Evolutionary conservation across 306 rosid genomes (phyloP), one percentile per base, ranked within the genome.

Genomic region (Rosa chinensis): DNA sequence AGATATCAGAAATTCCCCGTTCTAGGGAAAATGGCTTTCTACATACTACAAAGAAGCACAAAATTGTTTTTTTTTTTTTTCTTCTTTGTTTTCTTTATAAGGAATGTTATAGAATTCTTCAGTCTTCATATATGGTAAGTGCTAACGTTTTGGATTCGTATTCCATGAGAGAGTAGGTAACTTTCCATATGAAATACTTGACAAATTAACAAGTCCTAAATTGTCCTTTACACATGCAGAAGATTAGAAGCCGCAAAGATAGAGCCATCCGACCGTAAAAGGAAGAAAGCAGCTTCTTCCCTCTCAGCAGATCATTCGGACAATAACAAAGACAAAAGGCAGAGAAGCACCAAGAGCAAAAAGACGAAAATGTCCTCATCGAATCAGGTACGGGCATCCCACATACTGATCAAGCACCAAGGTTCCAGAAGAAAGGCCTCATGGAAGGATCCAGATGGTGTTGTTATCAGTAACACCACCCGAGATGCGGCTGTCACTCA

Each of bases 401-500:
- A 95, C 87, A 91, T 95, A 83, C 85, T 95, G 83, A 89, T 95
- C 76, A 95, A 95, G 87, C 97, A 95, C 77, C 89, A 93, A 79
- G 99, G 96, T 10, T 95, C 99, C 13, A 83, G 99, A 72, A 83
- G 99, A 59, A 89, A 89, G 84, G 93, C 97, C 23, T 95, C 99
- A 3, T 95, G 99, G 99, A 95, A 95, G 85, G 99, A 95, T 90
- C 98, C 98, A 59, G 98, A 91, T 58, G 99, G 99, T 10, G 86
- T 79, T 9, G 78, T 91, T 70, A 95, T 95, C 87, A 85, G 42
- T 77, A 89, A 56, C 82, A 95, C 98, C 44, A 91, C 93, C 25
- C 87, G 89, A 9, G 99, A 95, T 0, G 37, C 81, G 37, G 99
- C 98, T 1, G 92, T 88, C 52, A 78, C 99, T 52, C 93, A 88